Evolutionary conservation across 768 basidiomycete species (phyloP).

Genomic region (Calocera viscosa): DNA sequence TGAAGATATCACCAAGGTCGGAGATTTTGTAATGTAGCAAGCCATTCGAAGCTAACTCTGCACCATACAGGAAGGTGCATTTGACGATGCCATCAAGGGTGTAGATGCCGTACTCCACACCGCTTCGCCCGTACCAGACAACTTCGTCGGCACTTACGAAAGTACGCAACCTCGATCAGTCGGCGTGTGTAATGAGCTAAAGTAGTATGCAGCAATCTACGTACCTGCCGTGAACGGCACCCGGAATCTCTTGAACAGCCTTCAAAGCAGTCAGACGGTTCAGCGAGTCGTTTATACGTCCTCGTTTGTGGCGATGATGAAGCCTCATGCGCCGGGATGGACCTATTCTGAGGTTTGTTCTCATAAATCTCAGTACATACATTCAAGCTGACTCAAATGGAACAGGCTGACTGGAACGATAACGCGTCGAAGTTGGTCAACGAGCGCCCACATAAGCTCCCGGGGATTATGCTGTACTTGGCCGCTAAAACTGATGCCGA

Average conservation of each 20-base stretch:
- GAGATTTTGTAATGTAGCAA: background rate
- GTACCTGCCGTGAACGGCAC: too few relatives aligned
- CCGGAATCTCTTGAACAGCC: conserved; percentile 15
- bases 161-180: conserved; percentile 10
- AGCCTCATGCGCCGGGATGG: conserved; percentile 13
- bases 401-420: conserved; percentile 28
- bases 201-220: too few relatives aligned
- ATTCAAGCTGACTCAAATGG: too few relatives aligned
- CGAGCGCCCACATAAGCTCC: conserved; percentile 21
- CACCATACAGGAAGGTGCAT: conserved; percentile 38
- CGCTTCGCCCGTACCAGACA: conserved; percentile 28
- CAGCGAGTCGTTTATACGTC: conserved; percentile 23
- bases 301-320: conserved; percentile 19
- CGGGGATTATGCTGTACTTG: conserved; percentile 18
- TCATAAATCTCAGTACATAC: too few relatives aligned
- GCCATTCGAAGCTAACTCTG: background rate
- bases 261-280: conserved; percentile 16
- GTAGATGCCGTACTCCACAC: conserved; percentile 20
- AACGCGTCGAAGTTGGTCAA: conserved; percentile 21
- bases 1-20: conserved; percentile 32
- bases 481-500: conserved; percentile 27
- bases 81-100: conserved; percentile 66
- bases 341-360: conserved; percentile 12
- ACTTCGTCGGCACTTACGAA: conserved; percentile 17
- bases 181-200: too few relatives aligned